Percentiles rank a stretch among this genome's conserved stretches.
These are phyloP conservation scores for Hypoxylon subgilvum DNA, from an alignment of 495 filamentous ascomycete genomes.

Conservation along the genomic window DNA sequence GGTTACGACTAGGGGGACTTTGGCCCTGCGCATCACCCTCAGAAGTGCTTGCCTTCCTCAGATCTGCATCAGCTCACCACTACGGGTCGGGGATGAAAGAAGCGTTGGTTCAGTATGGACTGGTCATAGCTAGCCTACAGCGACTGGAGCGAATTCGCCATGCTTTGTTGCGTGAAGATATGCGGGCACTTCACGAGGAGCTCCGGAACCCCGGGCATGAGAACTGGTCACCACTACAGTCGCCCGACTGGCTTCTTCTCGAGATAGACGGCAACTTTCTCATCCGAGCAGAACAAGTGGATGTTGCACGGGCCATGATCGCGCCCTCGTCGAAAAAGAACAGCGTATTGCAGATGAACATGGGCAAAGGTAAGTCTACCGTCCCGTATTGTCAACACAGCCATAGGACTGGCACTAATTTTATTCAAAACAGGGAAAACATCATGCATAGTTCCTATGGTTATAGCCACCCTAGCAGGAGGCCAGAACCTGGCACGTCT, in stretches of 20 bases:
- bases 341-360: constrained; percentile 62
- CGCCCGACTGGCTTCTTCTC: constrained; percentile 62
- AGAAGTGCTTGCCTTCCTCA: constrained; percentile 59
- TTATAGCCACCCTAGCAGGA: constrained; percentile 55
- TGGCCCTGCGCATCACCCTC: constrained; percentile 61
- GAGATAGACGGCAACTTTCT: constrained; percentile 63
- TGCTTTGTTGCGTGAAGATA: constrained; percentile 33
- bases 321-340: constrained; percentile 52
- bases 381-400: too few species aligned
- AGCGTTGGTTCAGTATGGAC: constrained; percentile 49
- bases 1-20: constrained; percentile 56
- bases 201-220: constrained; percentile 52
- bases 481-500: constrained; percentile 50
- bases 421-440: constrained; percentile 61
- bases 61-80: constrained; percentile 39
- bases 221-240: constrained; percentile 56
- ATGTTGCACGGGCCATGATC: constrained; percentile 60
- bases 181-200: constrained; percentile 44
- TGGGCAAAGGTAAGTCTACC: constrained; percentile 54
- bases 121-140: constrained; percentile 54
- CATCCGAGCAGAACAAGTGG: constrained; percentile 58
- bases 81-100: constrained; percentile 55
- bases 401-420: too few species aligned
- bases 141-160: constrained; percentile 47
- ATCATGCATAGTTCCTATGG: constrained; percentile 63